A percentile compares a stretch with the other conserved stretches of the same genome.
Conservation (phyloP, 1,139 yeast species). For the Candida freyschussii region DNA sequence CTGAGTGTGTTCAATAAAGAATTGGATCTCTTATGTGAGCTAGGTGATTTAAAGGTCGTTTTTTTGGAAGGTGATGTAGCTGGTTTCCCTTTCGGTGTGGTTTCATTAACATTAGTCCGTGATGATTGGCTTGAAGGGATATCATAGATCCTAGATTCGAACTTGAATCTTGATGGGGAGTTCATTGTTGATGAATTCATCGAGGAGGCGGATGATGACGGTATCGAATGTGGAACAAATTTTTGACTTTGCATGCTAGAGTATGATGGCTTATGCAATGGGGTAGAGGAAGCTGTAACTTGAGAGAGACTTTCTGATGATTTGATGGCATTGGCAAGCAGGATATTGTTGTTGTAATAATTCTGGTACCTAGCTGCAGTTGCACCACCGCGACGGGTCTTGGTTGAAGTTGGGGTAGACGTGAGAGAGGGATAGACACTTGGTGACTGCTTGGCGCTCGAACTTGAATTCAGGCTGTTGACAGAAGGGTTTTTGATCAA, state of each 20-base stretch:
- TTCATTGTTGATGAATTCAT: conserved; percentile 12
- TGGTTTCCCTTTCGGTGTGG: conserved; percentile 7
- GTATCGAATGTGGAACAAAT: conserved; percentile 5
- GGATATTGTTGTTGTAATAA: conserved; percentile 44
- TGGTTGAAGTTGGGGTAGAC: conserved; percentile 31
- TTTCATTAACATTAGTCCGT: neutral
- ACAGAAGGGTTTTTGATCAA: conserved; percentile 21
- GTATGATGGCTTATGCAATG: conserved; percentile 18
- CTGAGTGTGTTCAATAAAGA: conserved; percentile 20
- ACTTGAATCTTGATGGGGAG: conserved; percentile 27
- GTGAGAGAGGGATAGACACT: conserved; percentile 10
- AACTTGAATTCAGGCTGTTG: conserved; percentile 16
- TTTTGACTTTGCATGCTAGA: conserved; percentile 14
- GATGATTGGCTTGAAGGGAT: conserved; percentile 21
- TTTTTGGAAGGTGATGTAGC: conserved; percentile 9
- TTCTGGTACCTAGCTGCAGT: conserved; percentile 47
- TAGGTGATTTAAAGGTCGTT: conserved; percentile 6
- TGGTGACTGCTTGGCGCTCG: conserved; percentile 10
- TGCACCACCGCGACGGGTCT: conserved; percentile 36
- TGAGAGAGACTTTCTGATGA: conserved; percentile 37
- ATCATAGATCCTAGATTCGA: conserved; percentile 31
- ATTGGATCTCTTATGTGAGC: conserved; percentile 23
- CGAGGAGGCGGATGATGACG: conserved; percentile 17
- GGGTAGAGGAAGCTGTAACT: conserved; percentile 9
- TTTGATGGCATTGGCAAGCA: conserved; percentile 44